phyloP scores from a whole-genome alignment of 495 filamentous ascomycete species.

The Xylaria curta region DNA sequence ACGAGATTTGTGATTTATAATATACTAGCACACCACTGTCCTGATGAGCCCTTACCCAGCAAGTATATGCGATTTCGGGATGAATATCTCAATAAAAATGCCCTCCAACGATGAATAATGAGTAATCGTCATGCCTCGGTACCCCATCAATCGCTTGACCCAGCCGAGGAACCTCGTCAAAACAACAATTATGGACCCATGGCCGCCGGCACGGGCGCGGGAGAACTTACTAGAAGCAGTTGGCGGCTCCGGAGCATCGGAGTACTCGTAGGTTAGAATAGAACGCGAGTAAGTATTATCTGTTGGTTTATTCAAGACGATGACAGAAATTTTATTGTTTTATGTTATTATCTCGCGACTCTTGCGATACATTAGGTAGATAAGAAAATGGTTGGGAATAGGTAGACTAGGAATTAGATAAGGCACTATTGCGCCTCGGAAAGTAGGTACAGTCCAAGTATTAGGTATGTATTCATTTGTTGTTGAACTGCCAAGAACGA shows the following conservation, averaged over 20 bases:
- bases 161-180: not conserved
- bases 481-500: too few species aligned
- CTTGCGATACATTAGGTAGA: too few species aligned
- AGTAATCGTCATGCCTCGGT: slow-evolving; percentile 10
- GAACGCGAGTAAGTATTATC: too few species aligned
- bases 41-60: not conserved
- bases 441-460: too few species aligned
- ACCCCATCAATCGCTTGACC: not conserved
- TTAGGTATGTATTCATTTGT: too few species aligned
- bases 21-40: not conserved
- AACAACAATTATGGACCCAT: not conserved
- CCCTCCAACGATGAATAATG: not conserved
- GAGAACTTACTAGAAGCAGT: slow-evolving; percentile 12
- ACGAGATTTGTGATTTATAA: not conserved
- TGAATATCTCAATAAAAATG: not conserved
- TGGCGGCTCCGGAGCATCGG: slow-evolving; percentile 16
- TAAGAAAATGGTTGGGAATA: too few species aligned
- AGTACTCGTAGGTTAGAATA: not conserved
- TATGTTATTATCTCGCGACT: too few species aligned
- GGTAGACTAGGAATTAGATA: too few species aligned
- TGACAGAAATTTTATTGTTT: too few species aligned
- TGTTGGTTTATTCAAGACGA: too few species aligned
- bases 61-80: not conserved
- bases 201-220: not conserved
- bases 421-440: too few species aligned